phyloP scores from a whole-genome alignment of 768 basidiomycete genomes.

The Agaricus sinodeliciosus region DNA sequence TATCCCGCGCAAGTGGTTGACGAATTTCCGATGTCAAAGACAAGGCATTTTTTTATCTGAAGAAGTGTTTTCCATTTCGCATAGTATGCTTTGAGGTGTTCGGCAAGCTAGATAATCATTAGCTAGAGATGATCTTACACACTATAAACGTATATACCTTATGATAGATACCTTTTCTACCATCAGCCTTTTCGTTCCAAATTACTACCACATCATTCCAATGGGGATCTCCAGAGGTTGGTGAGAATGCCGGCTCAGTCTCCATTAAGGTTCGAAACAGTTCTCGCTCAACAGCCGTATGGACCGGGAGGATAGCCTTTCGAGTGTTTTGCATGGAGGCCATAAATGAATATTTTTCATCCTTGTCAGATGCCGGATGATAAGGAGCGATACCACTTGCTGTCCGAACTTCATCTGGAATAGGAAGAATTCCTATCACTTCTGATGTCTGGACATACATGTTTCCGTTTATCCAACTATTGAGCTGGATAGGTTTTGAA shows the following conservation, averaged over 20 bases:
- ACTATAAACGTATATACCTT: neutral
- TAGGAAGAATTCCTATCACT: neutral
- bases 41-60: neutral
- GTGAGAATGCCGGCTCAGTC: too few species aligned
- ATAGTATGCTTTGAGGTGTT: neutral
- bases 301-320: too few species aligned
- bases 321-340: neutral
- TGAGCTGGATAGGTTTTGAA: too few species aligned
- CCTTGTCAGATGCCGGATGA: neutral
- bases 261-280: too few species aligned
- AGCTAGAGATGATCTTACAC: neutral
- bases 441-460: too few species aligned
- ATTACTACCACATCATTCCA: too few species aligned
- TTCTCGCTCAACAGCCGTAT: too few species aligned
- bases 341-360: neutral
- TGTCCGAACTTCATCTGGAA: neutral
- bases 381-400: neutral
- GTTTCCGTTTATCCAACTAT: too few species aligned
- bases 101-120: neutral
- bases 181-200: neutral
- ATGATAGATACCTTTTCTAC: neutral
- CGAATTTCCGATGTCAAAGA: neutral
- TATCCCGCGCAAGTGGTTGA: neutral
- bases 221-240: too few species aligned
- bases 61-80: neutral